Conservation (phyloP, 75 land plant genomes). For the Pseudotsuga menziesii region DNA sequence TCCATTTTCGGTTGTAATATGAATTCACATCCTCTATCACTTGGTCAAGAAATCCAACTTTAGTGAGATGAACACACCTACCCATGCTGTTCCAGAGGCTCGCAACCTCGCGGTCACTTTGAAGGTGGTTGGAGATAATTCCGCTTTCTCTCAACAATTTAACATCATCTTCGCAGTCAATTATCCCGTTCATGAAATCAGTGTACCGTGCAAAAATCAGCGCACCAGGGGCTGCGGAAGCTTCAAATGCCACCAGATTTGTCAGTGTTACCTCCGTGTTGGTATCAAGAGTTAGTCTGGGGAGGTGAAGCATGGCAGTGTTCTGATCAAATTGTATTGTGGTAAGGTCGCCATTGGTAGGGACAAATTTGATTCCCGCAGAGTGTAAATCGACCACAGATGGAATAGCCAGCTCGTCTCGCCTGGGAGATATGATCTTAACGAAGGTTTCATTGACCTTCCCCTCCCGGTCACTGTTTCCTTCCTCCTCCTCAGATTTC, state of each 20-base stretch:
- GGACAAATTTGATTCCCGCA: constrained; percentile 26
- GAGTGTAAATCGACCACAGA: constrained; percentile 20
- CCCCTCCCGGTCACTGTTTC: no score
- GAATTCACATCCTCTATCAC: no score
- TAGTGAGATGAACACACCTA: no score
- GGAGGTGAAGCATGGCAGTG: constrained; percentile 24
- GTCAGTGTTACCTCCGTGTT: constrained; percentile 15
- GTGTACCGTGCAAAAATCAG: constrained; percentile 48
- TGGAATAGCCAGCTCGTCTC: constrained; percentile 38
- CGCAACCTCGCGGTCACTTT: no score
- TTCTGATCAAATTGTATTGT: constrained; percentile 31
- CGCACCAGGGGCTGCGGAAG: constrained; percentile 20
- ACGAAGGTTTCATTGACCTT: no score
- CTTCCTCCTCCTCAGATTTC: no score
- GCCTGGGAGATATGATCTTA: constrained; percentile 14
- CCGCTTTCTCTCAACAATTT: no score
- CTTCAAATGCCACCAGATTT: constrained; percentile 48
- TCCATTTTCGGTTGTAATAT: no score
- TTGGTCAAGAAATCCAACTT: no score
- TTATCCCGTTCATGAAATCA: constrained; percentile 63
- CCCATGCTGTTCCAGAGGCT: no score
- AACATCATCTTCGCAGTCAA: constrained; percentile 49
- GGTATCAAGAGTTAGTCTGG: constrained; percentile 28
- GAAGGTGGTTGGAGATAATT: no score
- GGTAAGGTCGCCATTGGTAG: constrained; percentile 21